A percentile compares a stretch with the other conserved stretches of the same genome.
Conservation (phyloP, 768 basidiomycete species). For the Nidularia pulvinata region DNA sequence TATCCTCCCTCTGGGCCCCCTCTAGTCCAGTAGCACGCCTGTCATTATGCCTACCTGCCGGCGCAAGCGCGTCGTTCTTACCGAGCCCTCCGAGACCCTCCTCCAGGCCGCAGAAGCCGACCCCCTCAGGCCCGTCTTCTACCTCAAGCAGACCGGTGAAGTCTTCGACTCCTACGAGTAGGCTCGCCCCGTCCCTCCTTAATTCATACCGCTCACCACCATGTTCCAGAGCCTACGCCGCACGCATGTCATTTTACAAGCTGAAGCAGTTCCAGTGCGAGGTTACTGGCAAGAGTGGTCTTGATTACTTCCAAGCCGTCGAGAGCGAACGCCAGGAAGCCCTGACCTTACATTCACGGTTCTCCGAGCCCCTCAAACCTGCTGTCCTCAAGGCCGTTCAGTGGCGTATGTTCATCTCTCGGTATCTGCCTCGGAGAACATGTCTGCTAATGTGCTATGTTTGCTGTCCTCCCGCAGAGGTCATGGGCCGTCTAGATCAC, state of each 20-base stretch:
- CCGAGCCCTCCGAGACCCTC: conserved; percentile 73
- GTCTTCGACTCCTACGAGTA: conserved; percentile 97
- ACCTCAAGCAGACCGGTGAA: conserved; percentile 94
- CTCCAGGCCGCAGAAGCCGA: conserved; percentile 63
- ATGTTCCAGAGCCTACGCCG: conserved; percentile 67
- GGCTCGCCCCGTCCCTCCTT: conserved; percentile 30
- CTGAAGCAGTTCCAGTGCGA: conserved; percentile 97
- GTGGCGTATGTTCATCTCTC: conserved; percentile 77
- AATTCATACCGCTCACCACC: conserved; percentile 14
- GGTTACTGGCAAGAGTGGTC: conserved; percentile 90
- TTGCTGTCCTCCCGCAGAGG: conserved; percentile 54
- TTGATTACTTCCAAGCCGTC: conserved; percentile 94
- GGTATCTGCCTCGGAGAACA: conserved; percentile 3
- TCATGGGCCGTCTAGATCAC: conserved; percentile 94
- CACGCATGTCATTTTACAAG: conserved; percentile 93
- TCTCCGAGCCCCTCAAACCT: conserved; percentile 91
- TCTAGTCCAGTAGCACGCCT: conserved; percentile 13
- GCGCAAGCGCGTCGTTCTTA: conserved; percentile 89
- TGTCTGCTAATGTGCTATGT: conserved; percentile 12
- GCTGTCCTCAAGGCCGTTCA: conserved; percentile 92
- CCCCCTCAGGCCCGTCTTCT: conserved; percentile 81
- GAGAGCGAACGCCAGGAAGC: conserved; percentile 92
- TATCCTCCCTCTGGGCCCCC: conserved; percentile 38
- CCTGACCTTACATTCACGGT: conserved; percentile 84
- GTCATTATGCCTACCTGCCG: conserved; percentile 81